Base-by-base conservation (phyloP, 352 stramenopile genomes). In the Pythium sp. region DNA sequence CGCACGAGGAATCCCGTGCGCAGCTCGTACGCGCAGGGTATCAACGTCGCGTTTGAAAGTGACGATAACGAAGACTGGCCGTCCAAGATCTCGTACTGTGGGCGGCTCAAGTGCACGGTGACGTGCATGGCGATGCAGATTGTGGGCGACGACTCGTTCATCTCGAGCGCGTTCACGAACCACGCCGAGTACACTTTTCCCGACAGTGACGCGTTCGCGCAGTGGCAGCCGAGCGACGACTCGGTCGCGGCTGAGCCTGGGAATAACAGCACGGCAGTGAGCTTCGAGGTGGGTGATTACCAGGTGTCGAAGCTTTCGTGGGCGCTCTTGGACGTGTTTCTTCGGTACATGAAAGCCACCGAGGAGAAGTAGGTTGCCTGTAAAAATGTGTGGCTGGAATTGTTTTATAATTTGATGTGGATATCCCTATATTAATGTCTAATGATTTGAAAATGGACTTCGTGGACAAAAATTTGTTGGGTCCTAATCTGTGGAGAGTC, bases 121-220 rank as follows among this genome's bases (percentile, higher is more conserved):
- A 85, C 82, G n/a, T 90, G 82, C 57, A 84, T 90, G 65, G 74
- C 73, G 6, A 82, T 87, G 76, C 77, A 83, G 32, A 80, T 73
- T n/a, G 65, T 69, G 5, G 28, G 58, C n/a, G 51, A 57, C 5
- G 81, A 83, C 70, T 72, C 79, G 0, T 73, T 82, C 38, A 64
- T 87, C 54, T 69, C 79, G 8, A 82, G 75, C 24, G 77, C 77
- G 53, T 87, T 87, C 55, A 79, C 75, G 3, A 87, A 87, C 62
- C 67, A 83, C 36, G 69, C 79, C 20, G 71, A 77, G 49, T 41
- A 78, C 62, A 76, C 72, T 59, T 87, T 87, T 41, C n/a, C 69
- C 18, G 77, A 47, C 22, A 28, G 64, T 22, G 77, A 87, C 36
- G 75, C 71, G 18, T 80, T 87, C 38, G 55, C 73, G 2, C 68